Percentiles rank a stretch among this genome's conserved stretches.
Evolutionary conservation across 140 eudicot genomes (phyloP).

Genomic region (Ambrosia hybrid): DNA sequence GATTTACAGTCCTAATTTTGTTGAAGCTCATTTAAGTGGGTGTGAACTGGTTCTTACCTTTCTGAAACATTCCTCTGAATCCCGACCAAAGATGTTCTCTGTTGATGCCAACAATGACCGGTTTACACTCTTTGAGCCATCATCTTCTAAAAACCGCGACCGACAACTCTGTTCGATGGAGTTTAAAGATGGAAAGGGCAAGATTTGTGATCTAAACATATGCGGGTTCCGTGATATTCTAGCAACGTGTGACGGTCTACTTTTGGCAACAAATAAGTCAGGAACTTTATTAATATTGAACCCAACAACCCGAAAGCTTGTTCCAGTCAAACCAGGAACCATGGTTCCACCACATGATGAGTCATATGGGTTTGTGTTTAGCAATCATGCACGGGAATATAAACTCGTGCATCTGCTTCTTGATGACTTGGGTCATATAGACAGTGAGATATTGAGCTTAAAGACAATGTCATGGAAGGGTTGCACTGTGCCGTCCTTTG

Average conservation of each 20-base stretch:
- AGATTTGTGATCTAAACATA: constrained; percentile 25
- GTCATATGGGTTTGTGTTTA: constrained; percentile 47
- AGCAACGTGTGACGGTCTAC: constrained; percentile 47
- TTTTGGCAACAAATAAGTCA: constrained; percentile 30
- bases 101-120: constrained; percentile 17
- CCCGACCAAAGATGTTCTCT: constrained; percentile 23
- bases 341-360: constrained; percentile 28
- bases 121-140: constrained; percentile 30
- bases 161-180: constrained; percentile 30
- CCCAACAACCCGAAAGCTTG: constrained; percentile 48
- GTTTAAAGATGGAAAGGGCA: constrained; percentile 26
- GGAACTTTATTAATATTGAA: constrained; percentile 37
- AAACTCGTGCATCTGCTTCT: constrained; percentile 42
- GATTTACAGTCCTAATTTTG: constrained; percentile 26
- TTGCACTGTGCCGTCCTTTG: constrained; percentile 33
- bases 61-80: constrained; percentile 14
- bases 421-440: constrained; percentile 33
- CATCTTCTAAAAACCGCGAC: constrained; percentile 6
- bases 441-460: constrained; percentile 40
- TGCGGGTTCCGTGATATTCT: constrained; percentile 33
- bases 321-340: constrained; percentile 40
- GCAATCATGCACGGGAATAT: constrained; percentile 26
- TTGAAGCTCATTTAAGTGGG: constrained; percentile 27
- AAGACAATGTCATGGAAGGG: constrained; percentile 44
- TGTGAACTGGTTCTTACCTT: constrained; percentile 39